Percentiles rank a stretch among this genome's conserved stretches.
Conservation (phyloP, 2,329 filamentous ascomycete species). For the Arthrobotrys musiformis region DNA sequence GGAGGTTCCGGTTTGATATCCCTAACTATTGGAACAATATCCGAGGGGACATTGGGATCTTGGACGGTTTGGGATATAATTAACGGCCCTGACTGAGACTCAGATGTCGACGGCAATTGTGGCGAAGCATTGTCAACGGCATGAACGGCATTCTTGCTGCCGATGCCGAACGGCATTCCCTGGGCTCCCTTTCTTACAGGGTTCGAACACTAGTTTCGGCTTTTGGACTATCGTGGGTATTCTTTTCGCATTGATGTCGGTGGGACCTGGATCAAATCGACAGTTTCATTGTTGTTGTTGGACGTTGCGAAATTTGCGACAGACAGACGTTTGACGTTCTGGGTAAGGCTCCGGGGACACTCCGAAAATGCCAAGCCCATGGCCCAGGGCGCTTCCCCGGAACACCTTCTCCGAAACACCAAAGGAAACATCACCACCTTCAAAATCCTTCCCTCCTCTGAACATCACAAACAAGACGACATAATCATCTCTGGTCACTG, state of each 20-base stretch:
- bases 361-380: not conserved
- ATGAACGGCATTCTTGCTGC: conserved; percentile 39
- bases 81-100: not conserved
- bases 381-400: conserved; percentile 11
- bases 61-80: not conserved
- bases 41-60: not conserved
- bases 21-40: not conserved
- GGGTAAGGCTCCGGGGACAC: not conserved
- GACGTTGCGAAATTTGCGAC: conserved; percentile 11
- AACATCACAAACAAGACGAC: not conserved
- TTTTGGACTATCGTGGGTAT: conserved; percentile 5
- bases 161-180: conserved; percentile 53
- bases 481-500: not conserved
- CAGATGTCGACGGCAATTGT: not conserved
- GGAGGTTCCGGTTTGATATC: conserved; percentile 3
- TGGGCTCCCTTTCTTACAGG: conserved; percentile 8
- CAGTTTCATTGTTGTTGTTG: not conserved
- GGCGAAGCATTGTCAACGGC: conserved; percentile 19
- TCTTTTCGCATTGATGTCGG: not conserved
- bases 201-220: not conserved
- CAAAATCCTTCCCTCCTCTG: not conserved
- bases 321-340: too few relatives aligned
- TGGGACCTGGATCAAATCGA: not conserved
- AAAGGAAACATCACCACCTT: conserved; percentile 14
- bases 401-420: conserved; percentile 11